Percentiles rank a stretch among this genome's conserved stretches.
Evolutionary conservation across 441 rosid genomes (phyloP).

Genomic region (Bocquillonia castaneifolia): DNA sequence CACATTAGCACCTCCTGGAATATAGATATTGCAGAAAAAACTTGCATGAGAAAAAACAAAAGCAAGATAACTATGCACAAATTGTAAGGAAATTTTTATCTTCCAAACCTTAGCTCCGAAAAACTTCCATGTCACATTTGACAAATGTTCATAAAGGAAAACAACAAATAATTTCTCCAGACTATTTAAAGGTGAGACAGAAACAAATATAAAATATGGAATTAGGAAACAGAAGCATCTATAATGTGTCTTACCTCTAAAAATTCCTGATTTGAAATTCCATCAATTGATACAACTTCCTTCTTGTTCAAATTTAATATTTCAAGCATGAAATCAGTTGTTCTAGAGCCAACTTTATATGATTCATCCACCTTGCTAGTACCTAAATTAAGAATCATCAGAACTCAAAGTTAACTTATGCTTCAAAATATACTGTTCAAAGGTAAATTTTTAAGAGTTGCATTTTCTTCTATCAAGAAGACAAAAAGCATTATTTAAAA

Average conservation of each 20-base stretch:
- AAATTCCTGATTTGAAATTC: conserved; percentile 89
- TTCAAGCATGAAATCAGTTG: conserved; percentile 60
- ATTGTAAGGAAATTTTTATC: background rate
- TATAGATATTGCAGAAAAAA: background rate
- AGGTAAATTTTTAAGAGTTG: conserved; percentile 8
- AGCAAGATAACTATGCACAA: background rate
- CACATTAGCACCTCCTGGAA: too few species aligned
- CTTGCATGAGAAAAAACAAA: background rate
- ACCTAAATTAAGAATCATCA: conserved; percentile 43
- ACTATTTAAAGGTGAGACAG: background rate
- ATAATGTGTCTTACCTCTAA: conserved; percentile 57
- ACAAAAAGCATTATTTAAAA: conserved; percentile 26
- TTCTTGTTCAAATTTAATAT: conserved; percentile 83
- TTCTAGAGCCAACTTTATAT: conserved; percentile 78
- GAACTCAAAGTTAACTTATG: background rate
- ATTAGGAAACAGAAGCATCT: too few species aligned
- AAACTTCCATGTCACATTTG: background rate
- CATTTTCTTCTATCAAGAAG: conserved; percentile 18
- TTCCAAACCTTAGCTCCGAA: background rate
- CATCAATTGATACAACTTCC: conserved; percentile 72
- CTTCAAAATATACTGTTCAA: background rate
- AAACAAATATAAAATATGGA: background rate
- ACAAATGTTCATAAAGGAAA: background rate
- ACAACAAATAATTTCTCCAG: background rate
- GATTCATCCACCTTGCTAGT: conserved; percentile 70